phyloP scores from a whole-genome alignment of 495 filamentous ascomycete species.

The Lasiosphaeriaceae sp. region DNA sequence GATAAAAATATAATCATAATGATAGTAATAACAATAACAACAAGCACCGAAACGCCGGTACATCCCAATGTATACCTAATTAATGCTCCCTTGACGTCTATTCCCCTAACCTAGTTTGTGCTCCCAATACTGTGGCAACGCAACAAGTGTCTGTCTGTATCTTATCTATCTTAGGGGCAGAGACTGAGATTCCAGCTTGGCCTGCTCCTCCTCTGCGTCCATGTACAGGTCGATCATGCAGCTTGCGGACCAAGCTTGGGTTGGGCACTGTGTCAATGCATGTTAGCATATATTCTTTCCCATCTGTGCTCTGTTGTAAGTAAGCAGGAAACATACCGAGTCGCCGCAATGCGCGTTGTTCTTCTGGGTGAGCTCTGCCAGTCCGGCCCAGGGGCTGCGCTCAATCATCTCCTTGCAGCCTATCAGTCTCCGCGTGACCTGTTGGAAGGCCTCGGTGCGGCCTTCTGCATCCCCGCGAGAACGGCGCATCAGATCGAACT shows the following conservation, averaged over 20 bases:
- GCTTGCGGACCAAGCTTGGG: constrained; percentile 91
- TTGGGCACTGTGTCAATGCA: constrained; percentile 60
- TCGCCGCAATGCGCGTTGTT: constrained; percentile 77
- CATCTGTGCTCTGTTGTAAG: background rate
- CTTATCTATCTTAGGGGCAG: constrained; percentile 18
- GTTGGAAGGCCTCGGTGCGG: constrained; percentile 84
- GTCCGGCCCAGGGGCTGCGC: constrained; percentile 79
- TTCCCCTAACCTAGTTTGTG: too few relatives aligned
- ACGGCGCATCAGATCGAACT: constrained; percentile 79
- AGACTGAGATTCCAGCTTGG: constrained; percentile 20
- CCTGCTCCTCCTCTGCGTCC: constrained; percentile 62
- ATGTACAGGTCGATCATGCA: constrained; percentile 94
- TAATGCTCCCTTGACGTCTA: background rate
- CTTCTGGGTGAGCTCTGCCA: constrained; percentile 92
- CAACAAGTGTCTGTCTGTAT: too few relatives aligned
- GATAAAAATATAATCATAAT: too few relatives aligned
- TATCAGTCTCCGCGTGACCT: constrained; percentile 76
- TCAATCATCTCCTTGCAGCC: constrained; percentile 78
- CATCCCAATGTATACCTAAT: too few relatives aligned
- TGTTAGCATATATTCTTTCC: constrained; percentile 15
- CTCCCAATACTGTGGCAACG: too few relatives aligned
- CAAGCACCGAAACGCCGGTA: too few relatives aligned
- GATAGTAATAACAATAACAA: too few relatives aligned
- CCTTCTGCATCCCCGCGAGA: constrained; percentile 54
- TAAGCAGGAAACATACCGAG: constrained; percentile 59